Conservation (phyloP, 768 basidiomycete species). For the Russula sp. region DNA sequence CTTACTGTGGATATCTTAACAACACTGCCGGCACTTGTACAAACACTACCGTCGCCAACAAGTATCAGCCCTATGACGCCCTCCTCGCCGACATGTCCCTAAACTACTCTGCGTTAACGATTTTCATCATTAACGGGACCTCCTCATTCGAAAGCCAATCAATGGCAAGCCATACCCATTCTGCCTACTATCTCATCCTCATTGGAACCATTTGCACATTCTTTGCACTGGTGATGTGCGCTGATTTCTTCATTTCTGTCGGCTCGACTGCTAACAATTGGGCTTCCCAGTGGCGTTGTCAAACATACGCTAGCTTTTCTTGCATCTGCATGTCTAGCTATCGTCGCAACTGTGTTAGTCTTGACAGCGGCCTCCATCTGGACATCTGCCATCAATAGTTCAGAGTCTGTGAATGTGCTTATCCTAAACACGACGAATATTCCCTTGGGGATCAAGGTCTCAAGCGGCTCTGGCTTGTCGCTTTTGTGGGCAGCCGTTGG, state of each 20-base stretch:
- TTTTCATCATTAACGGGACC: constrained; percentile 44
- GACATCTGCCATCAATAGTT: constrained; percentile 67
- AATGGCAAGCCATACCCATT: constrained; percentile 56
- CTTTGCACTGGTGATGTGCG: constrained; percentile 62
- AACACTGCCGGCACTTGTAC: constrained; percentile 56
- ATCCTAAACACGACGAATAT: constrained; percentile 36
- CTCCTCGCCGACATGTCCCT: constrained; percentile 61
- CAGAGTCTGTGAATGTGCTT: constrained; percentile 51
- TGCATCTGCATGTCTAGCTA: constrained; percentile 55
- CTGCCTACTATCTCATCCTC: constrained; percentile 70
- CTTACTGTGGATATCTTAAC: constrained; percentile 68
- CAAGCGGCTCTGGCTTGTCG: constrained; percentile 55
- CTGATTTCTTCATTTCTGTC: constrained; percentile 17
- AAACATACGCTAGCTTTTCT: constrained; percentile 64
- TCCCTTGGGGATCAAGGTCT: constrained; percentile 57
- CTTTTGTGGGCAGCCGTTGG: constrained; percentile 73
- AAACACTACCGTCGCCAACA: constrained; percentile 50
- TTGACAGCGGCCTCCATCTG: constrained; percentile 70
- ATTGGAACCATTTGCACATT: constrained; percentile 64
- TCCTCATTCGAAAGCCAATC: constrained; percentile 52
- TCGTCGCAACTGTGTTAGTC: constrained; percentile 54
- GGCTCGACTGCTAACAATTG: background rate
- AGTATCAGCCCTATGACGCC: constrained; percentile 58
- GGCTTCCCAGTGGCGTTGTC: constrained; percentile 49
- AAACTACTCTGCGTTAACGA: constrained; percentile 55